Conservation (phyloP, 257 asterid genomes). For the Ophiorrhiza pumila region DNA sequence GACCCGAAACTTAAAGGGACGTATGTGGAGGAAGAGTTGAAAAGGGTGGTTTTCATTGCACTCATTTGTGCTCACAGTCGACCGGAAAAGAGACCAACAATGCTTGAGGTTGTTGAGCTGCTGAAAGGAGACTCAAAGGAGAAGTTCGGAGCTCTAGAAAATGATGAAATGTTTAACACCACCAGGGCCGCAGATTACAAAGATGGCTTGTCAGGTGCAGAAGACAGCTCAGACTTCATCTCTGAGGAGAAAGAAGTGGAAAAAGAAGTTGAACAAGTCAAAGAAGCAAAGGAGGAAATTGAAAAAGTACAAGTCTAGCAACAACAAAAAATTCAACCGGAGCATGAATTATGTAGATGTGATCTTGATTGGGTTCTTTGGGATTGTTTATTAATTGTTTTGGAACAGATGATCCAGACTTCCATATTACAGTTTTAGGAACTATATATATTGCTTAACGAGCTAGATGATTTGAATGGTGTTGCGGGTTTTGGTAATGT, state of each 20-base stretch:
- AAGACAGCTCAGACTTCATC: conserved; percentile 43
- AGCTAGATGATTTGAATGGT: not conserved
- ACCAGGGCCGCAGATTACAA: conserved; percentile 27
- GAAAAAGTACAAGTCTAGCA: conserved; percentile 40
- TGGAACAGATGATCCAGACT: not conserved
- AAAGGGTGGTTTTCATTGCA: conserved; percentile 60
- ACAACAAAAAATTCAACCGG: not conserved
- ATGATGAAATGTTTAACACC: conserved; percentile 61
- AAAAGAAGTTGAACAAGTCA: conserved; percentile 25
- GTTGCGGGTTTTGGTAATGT: not conserved
- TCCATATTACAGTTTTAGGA: conserved; percentile 4
- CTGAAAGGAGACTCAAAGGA: conserved; percentile 66
- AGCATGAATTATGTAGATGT: conserved; percentile 14
- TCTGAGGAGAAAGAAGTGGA: conserved; percentile 37
- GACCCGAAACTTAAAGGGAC: conserved; percentile 58
- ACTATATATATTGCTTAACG: not conserved
- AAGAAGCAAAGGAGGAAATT: conserved; percentile 50
- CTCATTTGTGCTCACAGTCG: conserved; percentile 57
- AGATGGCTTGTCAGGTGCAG: conserved; percentile 32
- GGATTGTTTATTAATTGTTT: no score
- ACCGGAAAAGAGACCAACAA: conserved; percentile 80
- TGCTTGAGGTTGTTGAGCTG: conserved; percentile 68
- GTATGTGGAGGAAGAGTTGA: conserved; percentile 74
- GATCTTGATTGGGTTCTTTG: not conserved
- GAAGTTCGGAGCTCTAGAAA: conserved; percentile 60